Conservation (phyloP, 1,284 basidiomycete species). For the Naganishia liquefaciens region DNA sequence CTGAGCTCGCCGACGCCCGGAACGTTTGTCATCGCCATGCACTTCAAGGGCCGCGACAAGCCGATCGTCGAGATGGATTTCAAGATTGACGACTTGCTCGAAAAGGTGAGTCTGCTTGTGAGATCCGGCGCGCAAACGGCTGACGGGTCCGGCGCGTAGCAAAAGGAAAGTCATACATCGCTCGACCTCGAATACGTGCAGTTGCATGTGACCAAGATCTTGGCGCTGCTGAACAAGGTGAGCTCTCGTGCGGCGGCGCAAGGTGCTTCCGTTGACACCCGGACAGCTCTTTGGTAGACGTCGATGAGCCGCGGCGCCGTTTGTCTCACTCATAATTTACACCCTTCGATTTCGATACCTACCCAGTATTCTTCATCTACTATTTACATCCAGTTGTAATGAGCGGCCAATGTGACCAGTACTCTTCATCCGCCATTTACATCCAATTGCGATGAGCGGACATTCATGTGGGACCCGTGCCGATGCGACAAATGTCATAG, state of each 20-base stretch:
- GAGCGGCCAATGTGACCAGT: background rate
- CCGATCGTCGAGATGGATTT: slow-evolving; percentile 99
- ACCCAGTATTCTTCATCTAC: background rate
- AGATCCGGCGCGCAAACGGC: background rate
- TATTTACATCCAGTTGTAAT: background rate
- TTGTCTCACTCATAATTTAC: background rate
- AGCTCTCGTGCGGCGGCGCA: slow-evolving; percentile 53
- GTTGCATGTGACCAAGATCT: slow-evolving; percentile 90
- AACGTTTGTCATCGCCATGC: slow-evolving; percentile 96
- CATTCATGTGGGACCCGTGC: background rate
- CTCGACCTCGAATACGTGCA: slow-evolving; percentile 97
- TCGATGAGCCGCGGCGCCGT: background rate
- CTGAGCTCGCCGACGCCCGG: slow-evolving; percentile 96
- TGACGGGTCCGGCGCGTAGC: slow-evolving; percentile 58
- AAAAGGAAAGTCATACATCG: slow-evolving; percentile 96
- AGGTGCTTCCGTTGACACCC: background rate
- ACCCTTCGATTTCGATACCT: slow-evolving; percentile 7
- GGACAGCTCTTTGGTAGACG: slow-evolving; percentile 3
- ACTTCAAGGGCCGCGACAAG: slow-evolving; percentile 99
- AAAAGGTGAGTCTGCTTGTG: slow-evolving; percentile 69
- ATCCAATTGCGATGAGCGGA: background rate
- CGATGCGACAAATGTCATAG: too few species aligned
- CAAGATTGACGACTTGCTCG: slow-evolving; percentile 96
- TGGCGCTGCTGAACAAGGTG: slow-evolving; percentile 87
- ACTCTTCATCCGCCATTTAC: background rate